phyloP scores from a whole-genome alignment of 1,284 basidiomycete species.

The Fomitopsis betulina region DNA sequence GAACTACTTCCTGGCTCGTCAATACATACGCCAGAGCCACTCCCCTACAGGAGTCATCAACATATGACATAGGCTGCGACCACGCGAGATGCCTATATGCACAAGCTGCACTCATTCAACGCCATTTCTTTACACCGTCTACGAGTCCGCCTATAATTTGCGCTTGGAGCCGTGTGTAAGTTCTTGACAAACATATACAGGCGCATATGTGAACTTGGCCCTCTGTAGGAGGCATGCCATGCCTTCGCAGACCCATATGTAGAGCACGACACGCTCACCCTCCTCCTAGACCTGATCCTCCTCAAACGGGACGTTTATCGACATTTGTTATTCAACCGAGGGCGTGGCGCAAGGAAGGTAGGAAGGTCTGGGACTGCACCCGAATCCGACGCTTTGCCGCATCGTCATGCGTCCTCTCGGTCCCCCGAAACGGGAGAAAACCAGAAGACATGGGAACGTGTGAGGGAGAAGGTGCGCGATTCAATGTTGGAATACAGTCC shows the following conservation, averaged over 20 bases:
- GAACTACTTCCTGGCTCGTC: too few relatives aligned
- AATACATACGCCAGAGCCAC: too few relatives aligned
- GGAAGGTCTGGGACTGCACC: slow-evolving; percentile 10
- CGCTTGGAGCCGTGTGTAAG: slow-evolving; percentile 77
- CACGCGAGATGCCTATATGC: slow-evolving; percentile 70
- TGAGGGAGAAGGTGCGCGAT: slow-evolving; percentile 18
- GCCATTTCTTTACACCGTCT: slow-evolving; percentile 78
- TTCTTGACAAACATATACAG: slow-evolving; percentile 12
- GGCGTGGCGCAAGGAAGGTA: slow-evolving; percentile 52
- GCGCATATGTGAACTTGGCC: background rate
- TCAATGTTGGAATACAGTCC: background rate
- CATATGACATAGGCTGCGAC: background rate
- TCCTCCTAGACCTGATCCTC: slow-evolving; percentile 82
- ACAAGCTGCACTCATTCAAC: slow-evolving; percentile 69
- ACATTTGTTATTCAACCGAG: slow-evolving; percentile 88
- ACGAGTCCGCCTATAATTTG: slow-evolving; percentile 79
- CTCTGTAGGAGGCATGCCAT: slow-evolving; percentile 42
- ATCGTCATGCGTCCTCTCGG: background rate
- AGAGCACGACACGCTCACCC: slow-evolving; percentile 76
- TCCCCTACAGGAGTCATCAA: too few relatives aligned
- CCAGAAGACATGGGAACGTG: slow-evolving; percentile 1
- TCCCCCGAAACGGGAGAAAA: background rate
- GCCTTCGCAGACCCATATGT: slow-evolving; percentile 87
- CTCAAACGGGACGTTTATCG: slow-evolving; percentile 85
- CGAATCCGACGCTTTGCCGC: background rate